These are phyloP conservation scores for Tinospora cordifolia DNA, from an alignment of 164 flowering plant species.

Conservation along the genomic window DNA sequence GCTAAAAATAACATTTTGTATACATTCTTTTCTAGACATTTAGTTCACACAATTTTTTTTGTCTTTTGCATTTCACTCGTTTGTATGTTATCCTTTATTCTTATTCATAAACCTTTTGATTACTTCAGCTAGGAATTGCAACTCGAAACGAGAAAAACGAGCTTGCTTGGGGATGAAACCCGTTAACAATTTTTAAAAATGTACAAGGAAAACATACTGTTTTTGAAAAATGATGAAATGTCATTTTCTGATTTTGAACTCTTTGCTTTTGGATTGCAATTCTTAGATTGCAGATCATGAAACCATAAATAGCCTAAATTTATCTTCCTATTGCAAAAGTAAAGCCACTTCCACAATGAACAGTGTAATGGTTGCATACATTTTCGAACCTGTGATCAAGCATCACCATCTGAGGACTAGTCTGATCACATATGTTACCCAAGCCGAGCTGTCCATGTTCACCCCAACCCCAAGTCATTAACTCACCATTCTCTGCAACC, in stretches of 20 bases:
- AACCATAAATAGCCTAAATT: too few relatives aligned
- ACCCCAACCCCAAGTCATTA: conserved; percentile 95
- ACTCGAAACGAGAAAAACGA: too few relatives aligned
- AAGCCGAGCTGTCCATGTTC: conserved; percentile 97
- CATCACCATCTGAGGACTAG: conserved; percentile 42
- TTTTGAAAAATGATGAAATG: too few relatives aligned
- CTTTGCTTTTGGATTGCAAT: too few relatives aligned
- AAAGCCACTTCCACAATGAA: conserved; percentile 91
- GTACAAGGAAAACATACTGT: too few relatives aligned
- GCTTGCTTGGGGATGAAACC: too few relatives aligned
- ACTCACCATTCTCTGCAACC: conserved; percentile 47
- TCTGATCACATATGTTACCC: conserved; percentile 50
- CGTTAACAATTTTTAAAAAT: too few relatives aligned
- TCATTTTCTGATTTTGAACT: too few relatives aligned
- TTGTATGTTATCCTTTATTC: not conserved
- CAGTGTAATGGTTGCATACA: conserved; percentile 7
- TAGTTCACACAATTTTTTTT: not conserved
- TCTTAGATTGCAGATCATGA: too few relatives aligned
- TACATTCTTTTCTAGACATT: not conserved
- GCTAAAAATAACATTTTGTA: not conserved
- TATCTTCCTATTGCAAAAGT: conserved; percentile 35
- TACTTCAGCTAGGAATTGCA: too few relatives aligned
- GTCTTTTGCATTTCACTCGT: not conserved
- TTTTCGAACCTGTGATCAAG: conserved; percentile 18
- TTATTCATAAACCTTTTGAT: too few relatives aligned